Conservation (phyloP, 106 monocot genomes). For the Dactylorhiza incarnata region DNA sequence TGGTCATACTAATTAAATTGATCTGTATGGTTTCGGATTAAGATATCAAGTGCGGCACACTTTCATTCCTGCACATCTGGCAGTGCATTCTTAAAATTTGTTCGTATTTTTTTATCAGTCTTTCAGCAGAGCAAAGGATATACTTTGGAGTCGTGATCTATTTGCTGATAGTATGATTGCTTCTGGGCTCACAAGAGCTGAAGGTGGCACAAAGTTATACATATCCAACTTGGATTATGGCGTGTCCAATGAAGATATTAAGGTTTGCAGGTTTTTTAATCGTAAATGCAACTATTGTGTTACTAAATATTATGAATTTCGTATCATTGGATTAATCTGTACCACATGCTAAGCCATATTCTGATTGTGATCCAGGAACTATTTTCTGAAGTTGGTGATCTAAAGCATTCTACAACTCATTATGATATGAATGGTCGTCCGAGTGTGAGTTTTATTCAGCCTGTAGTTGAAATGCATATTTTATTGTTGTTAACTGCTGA, state of each 20-base stretch:
- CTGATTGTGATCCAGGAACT: slow-evolving; percentile 53
- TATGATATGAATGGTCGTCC: slow-evolving; percentile 80
- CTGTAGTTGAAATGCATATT: slow-evolving; percentile 4
- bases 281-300: background rate
- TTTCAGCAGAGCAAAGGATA: slow-evolving; percentile 66
- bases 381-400: slow-evolving; percentile 81
- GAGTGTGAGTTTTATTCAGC: slow-evolving; percentile 44
- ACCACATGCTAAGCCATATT: background rate
- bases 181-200: slow-evolving; percentile 45
- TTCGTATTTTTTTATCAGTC: slow-evolving; percentile 52
- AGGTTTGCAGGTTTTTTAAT: slow-evolving; percentile 41
- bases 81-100: slow-evolving; percentile 14
- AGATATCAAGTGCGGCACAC: slow-evolving; percentile 13
- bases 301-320: background rate
- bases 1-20: slow-evolving; percentile 6
- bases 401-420: slow-evolving; percentile 74
- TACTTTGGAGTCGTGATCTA: slow-evolving; percentile 65
- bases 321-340: background rate
- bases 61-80: background rate
- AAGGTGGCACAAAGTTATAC: slow-evolving; percentile 75
- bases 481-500: background rate
- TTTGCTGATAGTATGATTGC: slow-evolving; percentile 75
- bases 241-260: slow-evolving; percentile 94
- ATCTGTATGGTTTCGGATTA: slow-evolving; percentile 24
- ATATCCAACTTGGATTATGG: slow-evolving; percentile 95